These are phyloP conservation scores for Syzygium oleosum DNA, from an alignment of 345 rosid genomes.

Conservation along the genomic window DNA sequence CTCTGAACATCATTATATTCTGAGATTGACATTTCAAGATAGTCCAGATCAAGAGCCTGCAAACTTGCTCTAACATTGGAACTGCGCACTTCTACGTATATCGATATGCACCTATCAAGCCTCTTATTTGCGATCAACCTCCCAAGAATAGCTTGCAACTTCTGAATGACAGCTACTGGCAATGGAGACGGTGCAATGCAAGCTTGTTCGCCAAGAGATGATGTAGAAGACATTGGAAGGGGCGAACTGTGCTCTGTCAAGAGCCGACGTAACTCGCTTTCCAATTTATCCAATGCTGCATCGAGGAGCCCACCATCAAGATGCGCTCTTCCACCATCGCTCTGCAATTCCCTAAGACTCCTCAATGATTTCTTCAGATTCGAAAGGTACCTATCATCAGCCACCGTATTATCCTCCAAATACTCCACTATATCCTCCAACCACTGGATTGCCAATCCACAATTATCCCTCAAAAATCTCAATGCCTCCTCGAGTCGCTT, in stretches of 20 bases:
- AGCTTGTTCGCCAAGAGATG: conserved; percentile 50
- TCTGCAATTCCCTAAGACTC: conserved; percentile 54
- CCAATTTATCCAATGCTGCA: conserved; percentile 78
- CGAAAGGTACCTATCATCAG: conserved; percentile 62
- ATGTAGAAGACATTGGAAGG: conserved; percentile 73
- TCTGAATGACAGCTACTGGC: conserved; percentile 79
- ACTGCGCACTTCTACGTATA: conserved; percentile 89
- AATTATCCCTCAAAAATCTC: conserved; percentile 84
- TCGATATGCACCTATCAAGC: conserved; percentile 67
- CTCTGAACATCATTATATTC: conserved; percentile 87
- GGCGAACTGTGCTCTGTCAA: conserved; percentile 83
- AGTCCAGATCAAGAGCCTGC: conserved; percentile 85
- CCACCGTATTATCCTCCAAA: conserved; percentile 75
- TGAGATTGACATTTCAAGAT: conserved; percentile 80
- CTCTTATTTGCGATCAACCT: conserved; percentile 79
- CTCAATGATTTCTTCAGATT: conserved; percentile 60
- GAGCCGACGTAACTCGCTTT: conserved; percentile 63
- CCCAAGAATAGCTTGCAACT: conserved; percentile 87
- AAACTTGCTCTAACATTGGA: conserved; percentile 86
- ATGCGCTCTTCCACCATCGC: conserved; percentile 18
- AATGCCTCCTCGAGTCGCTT: conserved; percentile 91
- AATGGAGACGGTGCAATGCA: conserved; percentile 86
- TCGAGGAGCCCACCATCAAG: conserved; percentile 87
- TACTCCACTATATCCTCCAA: conserved; percentile 97
- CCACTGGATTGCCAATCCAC: conserved; percentile 97